A percentile compares a stretch with the other conserved stretches of the same genome.
phyloP scores from a whole-genome alignment of 805 yeast genomes.

The Metschnikowia bowlesiae region DNA sequence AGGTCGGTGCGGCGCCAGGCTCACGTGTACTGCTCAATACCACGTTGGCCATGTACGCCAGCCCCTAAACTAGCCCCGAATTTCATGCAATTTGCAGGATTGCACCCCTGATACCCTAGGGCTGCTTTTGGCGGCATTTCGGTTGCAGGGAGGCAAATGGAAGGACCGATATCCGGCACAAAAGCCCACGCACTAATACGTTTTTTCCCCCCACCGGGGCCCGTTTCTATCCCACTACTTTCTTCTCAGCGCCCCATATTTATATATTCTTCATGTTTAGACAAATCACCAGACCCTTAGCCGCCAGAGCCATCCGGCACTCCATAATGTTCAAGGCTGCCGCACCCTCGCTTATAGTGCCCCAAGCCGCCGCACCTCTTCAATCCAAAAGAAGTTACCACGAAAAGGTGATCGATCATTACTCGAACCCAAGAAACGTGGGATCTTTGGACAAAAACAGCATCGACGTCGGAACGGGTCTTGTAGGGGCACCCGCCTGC shows the following conservation, averaged over 20 bases:
- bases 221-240: not conserved
- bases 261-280: conserved; percentile 11
- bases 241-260: not conserved
- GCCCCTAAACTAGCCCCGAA: too few relatives aligned
- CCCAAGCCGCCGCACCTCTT: conserved; percentile 1
- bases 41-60: too few relatives aligned
- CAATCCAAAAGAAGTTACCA: conserved; percentile 52
- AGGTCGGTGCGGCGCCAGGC: not conserved
- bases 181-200: not conserved
- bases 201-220: not conserved
- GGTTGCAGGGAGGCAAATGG: not conserved
- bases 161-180: conserved; percentile 2
- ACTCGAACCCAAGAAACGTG: conserved; percentile 94
- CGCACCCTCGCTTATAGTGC: conserved; percentile 7
- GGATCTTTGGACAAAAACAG: conserved; percentile 83
- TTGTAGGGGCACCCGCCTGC: conserved; percentile 99
- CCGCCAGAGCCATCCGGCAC: conserved; percentile 9
- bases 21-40: too few relatives aligned
- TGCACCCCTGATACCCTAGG: too few relatives aligned
- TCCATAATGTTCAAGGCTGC: conserved; percentile 5
- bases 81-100: too few relatives aligned
- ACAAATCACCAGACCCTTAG: conserved; percentile 13
- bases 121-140: not conserved
- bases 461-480: conserved; percentile 85
- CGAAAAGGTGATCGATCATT: conserved; percentile 92